Evolutionary conservation across 257 asterid genomes (phyloP), one percentile per base, ranked within the genome.

Genomic region (Euphrasia confusa): DNA sequence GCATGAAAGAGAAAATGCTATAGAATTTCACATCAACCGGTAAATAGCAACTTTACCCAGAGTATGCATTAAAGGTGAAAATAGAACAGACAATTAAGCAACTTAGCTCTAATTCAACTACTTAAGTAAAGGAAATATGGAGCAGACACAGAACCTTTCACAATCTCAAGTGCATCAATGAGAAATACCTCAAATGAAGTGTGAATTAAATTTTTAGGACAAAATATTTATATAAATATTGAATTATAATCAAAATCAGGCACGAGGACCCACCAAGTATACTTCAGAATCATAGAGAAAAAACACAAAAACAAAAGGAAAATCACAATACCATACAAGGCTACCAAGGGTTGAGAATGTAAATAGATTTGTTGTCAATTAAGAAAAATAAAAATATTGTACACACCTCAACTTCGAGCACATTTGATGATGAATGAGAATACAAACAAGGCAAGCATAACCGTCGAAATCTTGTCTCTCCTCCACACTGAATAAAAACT

Each of bases 391-490:
- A 8, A 60, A 27, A 64, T 35, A 18, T 64, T 61, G 12, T 17
- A 70, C 35, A 67, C 77, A 92, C 99, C 97, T 92, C 99, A 76
- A 92, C 78, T 75, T 92, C 99, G 56, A 92, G 96, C 66, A 81
- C 86, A 76, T 85, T 89, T 62, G 99, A 92, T 49, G 99, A 89
- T 69, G 97, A 89, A 74, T 80, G 99, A 44, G 97, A 92, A 75
- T 89, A 92, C 69, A 92, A 68, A 78, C 83, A 92, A 64, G 99
- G 99, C 71, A 78, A 81, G 71, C 94, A 84, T 58, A 92, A 79
- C 81, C 96, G 89, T 79, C 97, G 85, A 80, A 92, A 92, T 77
- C 94, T 84, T 9, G 97, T 69, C 82, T 89, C 97, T 63, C 97
- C 96, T 81, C 80, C 99, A 58, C 96, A 86, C 55, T 92, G 97